Conservation (phyloP, 306 rosid genomes). For the Pyrus communis region DNA sequence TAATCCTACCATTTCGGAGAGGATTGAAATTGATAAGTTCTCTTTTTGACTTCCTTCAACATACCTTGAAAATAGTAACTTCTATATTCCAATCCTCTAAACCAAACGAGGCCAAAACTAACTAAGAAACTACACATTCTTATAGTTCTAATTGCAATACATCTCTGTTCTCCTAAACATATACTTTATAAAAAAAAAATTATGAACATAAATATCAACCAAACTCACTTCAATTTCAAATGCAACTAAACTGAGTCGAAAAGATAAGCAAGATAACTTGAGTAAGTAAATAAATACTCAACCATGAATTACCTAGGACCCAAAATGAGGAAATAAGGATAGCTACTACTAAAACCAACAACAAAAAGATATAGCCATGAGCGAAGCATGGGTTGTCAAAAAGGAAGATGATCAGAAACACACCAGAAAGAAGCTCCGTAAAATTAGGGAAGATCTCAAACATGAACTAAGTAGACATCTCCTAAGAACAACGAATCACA, state of each 20-base stretch:
- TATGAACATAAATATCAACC: not conserved
- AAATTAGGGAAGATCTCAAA: not conserved
- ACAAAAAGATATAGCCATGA: not conserved
- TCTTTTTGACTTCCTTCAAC: not conserved
- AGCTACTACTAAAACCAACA: not conserved
- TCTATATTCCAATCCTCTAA: not conserved
- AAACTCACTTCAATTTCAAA: not conserved
- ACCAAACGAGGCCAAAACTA: not conserved
- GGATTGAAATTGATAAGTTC: not conserved
- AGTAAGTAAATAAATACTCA: not conserved
- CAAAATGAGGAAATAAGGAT: not conserved
- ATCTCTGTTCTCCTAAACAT: not conserved
- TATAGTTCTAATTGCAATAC: not conserved
- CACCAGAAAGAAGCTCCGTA: not conserved
- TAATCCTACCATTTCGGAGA: not conserved
- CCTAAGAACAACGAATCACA: no score
- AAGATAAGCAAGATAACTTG: not conserved
- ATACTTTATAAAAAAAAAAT: not conserved
- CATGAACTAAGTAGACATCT: not conserved
- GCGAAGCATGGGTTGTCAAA: not conserved
- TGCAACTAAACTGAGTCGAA: not conserved
- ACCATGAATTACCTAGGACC: not conserved
- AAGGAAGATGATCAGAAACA: not conserved
- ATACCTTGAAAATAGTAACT: not conserved
- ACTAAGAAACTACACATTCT: not conserved